Evolutionary conservation across 805 yeast species (phyloP).

Genomic region (Yarrowia bubula): DNA sequence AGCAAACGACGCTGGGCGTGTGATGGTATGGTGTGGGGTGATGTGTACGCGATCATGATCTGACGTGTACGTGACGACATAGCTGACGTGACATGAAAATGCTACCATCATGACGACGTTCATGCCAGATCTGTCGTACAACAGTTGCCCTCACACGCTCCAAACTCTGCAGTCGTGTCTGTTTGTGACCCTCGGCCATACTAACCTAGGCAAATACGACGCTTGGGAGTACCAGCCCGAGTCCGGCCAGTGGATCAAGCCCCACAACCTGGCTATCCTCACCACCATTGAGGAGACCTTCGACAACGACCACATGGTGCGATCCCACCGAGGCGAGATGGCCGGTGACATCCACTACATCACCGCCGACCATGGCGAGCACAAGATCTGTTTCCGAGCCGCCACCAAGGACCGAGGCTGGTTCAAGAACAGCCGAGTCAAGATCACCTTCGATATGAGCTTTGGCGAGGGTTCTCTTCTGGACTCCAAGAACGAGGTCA

Average conservation of each 20-base stretch:
- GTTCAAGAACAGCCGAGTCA: conserved; percentile 57
- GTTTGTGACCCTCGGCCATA: conserved; percentile 30
- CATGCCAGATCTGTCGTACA: not conserved
- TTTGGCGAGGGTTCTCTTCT: conserved; percentile 63
- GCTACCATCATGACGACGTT: not conserved
- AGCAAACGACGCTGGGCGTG: not conserved
- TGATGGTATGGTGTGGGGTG: not conserved
- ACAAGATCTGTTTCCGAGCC: conserved; percentile 74
- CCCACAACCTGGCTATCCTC: conserved; percentile 54
- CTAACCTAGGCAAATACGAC: conserved; percentile 48
- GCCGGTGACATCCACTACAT: conserved; percentile 74
- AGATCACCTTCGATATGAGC: conserved; percentile 72
- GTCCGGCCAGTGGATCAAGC: conserved; percentile 51
- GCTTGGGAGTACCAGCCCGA: conserved; percentile 59
- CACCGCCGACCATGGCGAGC: conserved; percentile 81
- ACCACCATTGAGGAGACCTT: conserved; percentile 79
- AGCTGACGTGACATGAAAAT: too few relatives aligned
- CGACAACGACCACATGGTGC: conserved; percentile 78
- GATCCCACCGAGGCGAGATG: conserved; percentile 59
- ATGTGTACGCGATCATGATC: not conserved
- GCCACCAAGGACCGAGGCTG: conserved; percentile 49
- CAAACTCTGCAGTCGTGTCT: not conserved
- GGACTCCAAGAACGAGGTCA: conserved; percentile 60
- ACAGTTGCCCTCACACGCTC: too few relatives aligned
- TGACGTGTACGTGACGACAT: not conserved